Evolutionary conservation across 1,139 yeast species (phyloP).

Genomic region (Kurtzmaniella quercitrusa): DNA sequence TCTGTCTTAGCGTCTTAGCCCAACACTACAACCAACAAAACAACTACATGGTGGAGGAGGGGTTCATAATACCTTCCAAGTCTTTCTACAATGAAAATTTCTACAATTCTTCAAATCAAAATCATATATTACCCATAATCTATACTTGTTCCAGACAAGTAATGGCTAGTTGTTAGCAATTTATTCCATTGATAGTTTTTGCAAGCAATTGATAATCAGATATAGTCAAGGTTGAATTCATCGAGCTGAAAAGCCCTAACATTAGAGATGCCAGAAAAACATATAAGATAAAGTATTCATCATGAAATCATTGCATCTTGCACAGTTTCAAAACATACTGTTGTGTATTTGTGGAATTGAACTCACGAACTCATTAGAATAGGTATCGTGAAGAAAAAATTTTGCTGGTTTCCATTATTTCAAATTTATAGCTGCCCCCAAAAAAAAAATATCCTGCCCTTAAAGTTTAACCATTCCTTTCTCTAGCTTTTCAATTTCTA

Average conservation of each 20-base stretch:
- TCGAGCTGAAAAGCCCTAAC: constrained; percentile 57
- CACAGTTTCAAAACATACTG: not conserved
- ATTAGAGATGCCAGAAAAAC: constrained; percentile 76
- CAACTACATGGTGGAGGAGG: no score
- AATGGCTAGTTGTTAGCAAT: constrained; percentile 7
- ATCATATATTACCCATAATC: not conserved
- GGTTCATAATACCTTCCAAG: no score
- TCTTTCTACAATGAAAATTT: not conserved
- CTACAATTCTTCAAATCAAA: not conserved
- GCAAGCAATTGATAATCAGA: constrained; percentile 29
- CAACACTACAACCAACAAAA: no score
- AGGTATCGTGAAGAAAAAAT: not conserved
- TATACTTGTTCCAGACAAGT: constrained; percentile 2
- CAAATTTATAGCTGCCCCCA: not conserved
- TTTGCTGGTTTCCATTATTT: not conserved
- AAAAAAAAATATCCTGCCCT: not conserved
- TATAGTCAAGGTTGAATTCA: constrained; percentile 58
- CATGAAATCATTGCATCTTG: constrained; percentile 17
- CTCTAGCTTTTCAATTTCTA: constrained; percentile 23
- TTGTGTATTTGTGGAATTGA: not conserved
- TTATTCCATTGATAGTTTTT: not conserved
- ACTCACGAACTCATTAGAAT: not conserved
- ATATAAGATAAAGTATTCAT: constrained; percentile 35
- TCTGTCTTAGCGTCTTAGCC: no score
- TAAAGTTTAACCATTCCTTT: constrained; percentile 2